Evolutionary conservation across 2,329 filamentous ascomycete species (phyloP).

Genomic region (Pseudocercospora musae): DNA sequence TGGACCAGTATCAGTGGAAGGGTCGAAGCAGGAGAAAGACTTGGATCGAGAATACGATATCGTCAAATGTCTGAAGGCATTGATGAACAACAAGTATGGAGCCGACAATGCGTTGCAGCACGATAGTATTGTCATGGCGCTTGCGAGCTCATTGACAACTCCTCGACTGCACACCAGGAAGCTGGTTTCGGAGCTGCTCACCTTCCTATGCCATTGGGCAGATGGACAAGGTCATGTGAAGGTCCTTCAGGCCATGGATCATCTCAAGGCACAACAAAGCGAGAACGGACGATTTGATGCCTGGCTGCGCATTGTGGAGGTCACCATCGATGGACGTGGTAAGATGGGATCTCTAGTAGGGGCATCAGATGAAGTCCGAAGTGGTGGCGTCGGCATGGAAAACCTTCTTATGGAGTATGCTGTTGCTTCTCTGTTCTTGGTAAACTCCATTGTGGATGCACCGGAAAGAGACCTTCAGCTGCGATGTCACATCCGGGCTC

Average conservation of each 20-base stretch:
- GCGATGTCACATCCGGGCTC: constrained; percentile 88
- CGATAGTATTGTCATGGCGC: constrained; percentile 82
- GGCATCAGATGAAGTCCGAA: constrained; percentile 92
- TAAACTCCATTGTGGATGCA: constrained; percentile 95
- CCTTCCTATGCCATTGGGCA: constrained; percentile 93
- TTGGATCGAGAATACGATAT: constrained; percentile 94
- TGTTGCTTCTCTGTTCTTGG: constrained; percentile 85
- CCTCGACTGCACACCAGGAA: constrained; percentile 88
- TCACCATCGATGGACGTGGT: constrained; percentile 91
- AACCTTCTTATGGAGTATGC: constrained; percentile 99
- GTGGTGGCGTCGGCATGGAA: constrained; percentile 96
- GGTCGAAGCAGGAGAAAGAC: constrained; percentile 67
- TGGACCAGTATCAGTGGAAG: constrained; percentile 64
- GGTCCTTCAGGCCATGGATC: constrained; percentile 88
- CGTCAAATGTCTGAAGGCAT: constrained; percentile 90
- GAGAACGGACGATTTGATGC: constrained; percentile 96
- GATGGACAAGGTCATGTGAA: constrained; percentile 85
- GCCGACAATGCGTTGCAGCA: constrained; percentile 91
- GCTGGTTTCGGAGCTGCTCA: constrained; percentile 91
- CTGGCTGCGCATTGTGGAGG: constrained; percentile 98
- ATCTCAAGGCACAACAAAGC: constrained; percentile 79
- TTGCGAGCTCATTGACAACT: constrained; percentile 83
- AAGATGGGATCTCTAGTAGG: constrained; percentile 99
- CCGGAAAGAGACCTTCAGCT: constrained; percentile 85
- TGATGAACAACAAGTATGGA: constrained; percentile 99